A percentile compares a stretch with the other conserved stretches of the same genome.
Evolutionary conservation across 2,329 filamentous ascomycete genomes (phyloP).

Genomic region (Apiospora sp.): DNA sequence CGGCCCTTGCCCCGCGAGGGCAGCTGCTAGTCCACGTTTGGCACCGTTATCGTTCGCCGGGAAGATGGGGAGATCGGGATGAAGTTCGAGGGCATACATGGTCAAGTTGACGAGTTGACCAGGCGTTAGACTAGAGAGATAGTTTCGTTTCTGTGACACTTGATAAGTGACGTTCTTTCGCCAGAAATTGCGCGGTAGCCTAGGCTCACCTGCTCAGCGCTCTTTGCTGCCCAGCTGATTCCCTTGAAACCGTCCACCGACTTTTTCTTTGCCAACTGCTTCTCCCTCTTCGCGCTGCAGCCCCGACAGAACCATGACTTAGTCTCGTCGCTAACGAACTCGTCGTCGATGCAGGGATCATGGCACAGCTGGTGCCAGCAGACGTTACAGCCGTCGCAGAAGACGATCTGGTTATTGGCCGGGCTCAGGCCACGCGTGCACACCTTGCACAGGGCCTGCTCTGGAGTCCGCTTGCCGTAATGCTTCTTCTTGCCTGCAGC

Average conservation of each 20-base stretch:
- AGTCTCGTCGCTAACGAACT: constrained; percentile 70
- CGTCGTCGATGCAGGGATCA: constrained; percentile 75
- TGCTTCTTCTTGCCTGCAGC: constrained; percentile 47
- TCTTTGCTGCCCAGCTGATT: constrained; percentile 49
- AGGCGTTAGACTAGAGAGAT: constrained; percentile 68
- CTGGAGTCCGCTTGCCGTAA: constrained; percentile 66
- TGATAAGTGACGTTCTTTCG: constrained; percentile 27
- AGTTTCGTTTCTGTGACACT: constrained; percentile 62
- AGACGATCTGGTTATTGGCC: constrained; percentile 80
- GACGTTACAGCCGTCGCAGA: constrained; percentile 82
- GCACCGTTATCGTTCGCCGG: constrained; percentile 45
- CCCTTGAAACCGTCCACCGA: constrained; percentile 44
- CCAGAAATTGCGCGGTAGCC: neutral
- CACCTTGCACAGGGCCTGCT: constrained; percentile 72
- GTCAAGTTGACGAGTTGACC: constrained; percentile 70
- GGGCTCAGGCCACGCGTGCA: constrained; percentile 78
- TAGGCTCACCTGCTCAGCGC: constrained; percentile 48
- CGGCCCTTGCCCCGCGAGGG: constrained; percentile 3
- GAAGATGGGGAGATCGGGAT: constrained; percentile 74
- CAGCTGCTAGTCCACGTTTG: constrained; percentile 25
- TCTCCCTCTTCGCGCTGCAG: constrained; percentile 62
- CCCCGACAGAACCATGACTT: constrained; percentile 76
- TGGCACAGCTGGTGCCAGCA: constrained; percentile 87
- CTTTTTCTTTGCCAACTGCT: constrained; percentile 50
- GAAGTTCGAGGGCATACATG: constrained; percentile 64